phyloP scores from a whole-genome alignment of 1,284 basidiomycete species.

The Ceratobasidium sp. region DNA sequence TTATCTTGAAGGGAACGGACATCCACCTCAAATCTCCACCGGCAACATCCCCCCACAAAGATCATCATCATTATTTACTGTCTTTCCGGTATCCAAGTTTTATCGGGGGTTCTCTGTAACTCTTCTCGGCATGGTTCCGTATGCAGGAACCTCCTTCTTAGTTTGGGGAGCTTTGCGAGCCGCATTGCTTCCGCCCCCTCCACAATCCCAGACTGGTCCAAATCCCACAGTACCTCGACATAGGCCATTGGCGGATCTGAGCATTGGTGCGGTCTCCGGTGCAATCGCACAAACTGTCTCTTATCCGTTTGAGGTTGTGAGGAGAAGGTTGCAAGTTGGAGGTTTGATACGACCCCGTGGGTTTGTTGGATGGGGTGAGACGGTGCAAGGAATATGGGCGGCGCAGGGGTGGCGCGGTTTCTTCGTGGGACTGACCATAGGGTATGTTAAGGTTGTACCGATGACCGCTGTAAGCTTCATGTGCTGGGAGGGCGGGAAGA shows the following conservation, averaged over 20 bases:
- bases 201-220: constrained; percentile 54
- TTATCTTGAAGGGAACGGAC: constrained; percentile 69
- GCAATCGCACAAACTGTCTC: constrained; percentile 89
- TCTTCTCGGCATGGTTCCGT: constrained; percentile 93
- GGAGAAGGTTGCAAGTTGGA: constrained; percentile 96
- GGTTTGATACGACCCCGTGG: constrained; percentile 76
- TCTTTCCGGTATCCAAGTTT: constrained; percentile 83
- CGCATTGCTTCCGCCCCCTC: constrained; percentile 62
- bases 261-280: constrained; percentile 91
- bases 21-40: constrained; percentile 48
- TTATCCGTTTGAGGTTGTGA: constrained; percentile 96
- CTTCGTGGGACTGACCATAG: constrained; percentile 92
- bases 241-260: constrained; percentile 63
- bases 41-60: constrained; percentile 44
- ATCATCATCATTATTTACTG: constrained; percentile 51
- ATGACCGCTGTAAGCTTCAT: constrained; percentile 90
- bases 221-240: constrained; percentile 62
- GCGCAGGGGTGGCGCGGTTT: constrained; percentile 86
- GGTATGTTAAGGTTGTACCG: constrained; percentile 95
- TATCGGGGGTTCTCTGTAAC: constrained; percentile 97
- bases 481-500: constrained; percentile 79
- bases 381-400: constrained; percentile 73
- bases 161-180: constrained; percentile 88
- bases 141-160: constrained; percentile 96
- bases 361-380: constrained; percentile 85